Base-by-base conservation (phyloP, 1,284 basidiomycete genomes). In the Sporisorium graminicola region DNA sequence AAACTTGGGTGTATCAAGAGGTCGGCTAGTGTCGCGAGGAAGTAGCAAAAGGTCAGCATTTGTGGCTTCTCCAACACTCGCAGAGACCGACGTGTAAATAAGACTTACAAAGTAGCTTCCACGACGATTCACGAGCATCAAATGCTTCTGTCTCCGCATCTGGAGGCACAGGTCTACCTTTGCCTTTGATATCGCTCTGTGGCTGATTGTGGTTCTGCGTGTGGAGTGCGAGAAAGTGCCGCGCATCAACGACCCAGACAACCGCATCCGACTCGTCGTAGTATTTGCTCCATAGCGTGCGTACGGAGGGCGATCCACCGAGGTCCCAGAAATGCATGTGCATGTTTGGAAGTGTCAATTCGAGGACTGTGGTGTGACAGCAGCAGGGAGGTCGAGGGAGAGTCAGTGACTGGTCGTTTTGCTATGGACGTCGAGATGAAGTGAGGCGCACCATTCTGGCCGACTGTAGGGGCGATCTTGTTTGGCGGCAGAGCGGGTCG, bases 261-360 rank as follows among this genome's bases (percentile, higher is more conserved):
- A 81, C 43, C 12, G 64, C 73, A 33, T 77, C 67, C 29, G 77
- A 69, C 35, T 81, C 79, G 22, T 73, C 66, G 54, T 74, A 63
- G 61, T 81, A 81, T 63, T 74, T 66, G 58, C 54, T 64, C 79
- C 79, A 81, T 1, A 81, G 63, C 20, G 65, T 59, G 44, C 79
- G 77, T 43, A 81, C 78, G 10, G 74, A 72, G 0, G 63, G 42
- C 4, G 75, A 70, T 14, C 79, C 79, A 2, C 79, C 79, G 2
- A 81, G 71, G 42, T 81, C 79, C 79, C 79, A 81, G n/a, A 79
- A 69, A 46, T 78, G 79, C 43, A 81, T 37, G 8, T 74, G 58
- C 53, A 68, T 56, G 33, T 52, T 60, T 0, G 63, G 62, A 6
- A 76, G 65, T 8, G 65, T 44, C 31, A 81, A 24, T 29, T 79